Conservation (phyloP, 2,329 filamentous ascomycete genomes). For the Neonectria magnoliae region DNA sequence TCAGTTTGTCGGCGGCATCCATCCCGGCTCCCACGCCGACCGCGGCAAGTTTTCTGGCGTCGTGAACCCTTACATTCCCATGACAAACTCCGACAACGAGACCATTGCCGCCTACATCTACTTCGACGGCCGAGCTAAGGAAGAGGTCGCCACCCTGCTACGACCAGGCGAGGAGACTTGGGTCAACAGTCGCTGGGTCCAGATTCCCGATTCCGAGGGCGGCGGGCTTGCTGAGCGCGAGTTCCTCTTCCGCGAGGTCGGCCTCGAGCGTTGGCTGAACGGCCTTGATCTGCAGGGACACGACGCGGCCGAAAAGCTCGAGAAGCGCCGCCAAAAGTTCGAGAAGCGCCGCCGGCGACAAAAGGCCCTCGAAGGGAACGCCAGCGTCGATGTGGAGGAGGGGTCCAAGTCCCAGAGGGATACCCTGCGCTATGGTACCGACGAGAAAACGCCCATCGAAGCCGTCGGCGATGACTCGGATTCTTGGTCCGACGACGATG, state of each 20-base stretch:
- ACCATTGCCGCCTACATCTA: conserved; percentile 99
- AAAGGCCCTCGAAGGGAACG: conserved; percentile 57
- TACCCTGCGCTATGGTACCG: conserved; percentile 83
- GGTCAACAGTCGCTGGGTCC: conserved; percentile 99
- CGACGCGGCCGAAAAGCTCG: conserved; percentile 87
- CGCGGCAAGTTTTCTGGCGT: conserved; percentile 60
- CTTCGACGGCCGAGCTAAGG: conserved; percentile 93
- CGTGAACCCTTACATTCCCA: conserved; percentile 88
- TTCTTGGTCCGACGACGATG: conserved; percentile 80
- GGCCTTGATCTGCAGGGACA: conserved; percentile 94
- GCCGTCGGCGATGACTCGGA: conserved; percentile 74
- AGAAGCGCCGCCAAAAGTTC: conserved; percentile 86
- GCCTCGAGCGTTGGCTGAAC: conserved; percentile 95
- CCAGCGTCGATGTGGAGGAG: conserved; percentile 48
- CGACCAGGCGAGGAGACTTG: conserved; percentile 96
- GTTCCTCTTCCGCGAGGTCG: conserved; percentile 96
- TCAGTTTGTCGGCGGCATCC: conserved; percentile 79
- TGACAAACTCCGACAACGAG: conserved; percentile 93
- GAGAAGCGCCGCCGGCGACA: conserved; percentile 74
- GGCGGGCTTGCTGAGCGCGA: conserved; percentile 95
- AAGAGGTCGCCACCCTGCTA: conserved; percentile 94
- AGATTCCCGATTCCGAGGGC: conserved; percentile 88
- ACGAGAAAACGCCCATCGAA: conserved; percentile 79
- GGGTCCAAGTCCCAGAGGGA: conserved; percentile 58
- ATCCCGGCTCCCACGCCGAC: conserved; percentile 61